A percentile compares a stretch with the other conserved stretches of the same genome.
phyloP scores from a whole-genome alignment of 495 filamentous ascomycete genomes.

The Xylaria nigripes region DNA sequence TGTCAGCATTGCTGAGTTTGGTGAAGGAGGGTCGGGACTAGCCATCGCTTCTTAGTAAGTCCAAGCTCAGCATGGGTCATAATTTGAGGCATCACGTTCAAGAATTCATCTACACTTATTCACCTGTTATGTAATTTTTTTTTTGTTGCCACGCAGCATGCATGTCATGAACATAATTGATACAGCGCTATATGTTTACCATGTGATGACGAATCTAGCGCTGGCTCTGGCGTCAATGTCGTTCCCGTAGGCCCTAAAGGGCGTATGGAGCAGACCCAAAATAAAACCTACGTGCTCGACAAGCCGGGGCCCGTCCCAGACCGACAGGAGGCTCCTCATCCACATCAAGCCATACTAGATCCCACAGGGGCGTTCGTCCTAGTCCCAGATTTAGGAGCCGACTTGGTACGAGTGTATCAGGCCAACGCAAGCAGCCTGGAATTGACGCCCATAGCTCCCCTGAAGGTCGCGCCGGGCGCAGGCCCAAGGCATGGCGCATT shows the following conservation, averaged over 20 bases:
- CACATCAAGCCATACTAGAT: slow-evolving; percentile 62
- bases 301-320: slow-evolving; percentile 39
- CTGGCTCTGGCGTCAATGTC: slow-evolving; percentile 24
- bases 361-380: slow-evolving; percentile 58
- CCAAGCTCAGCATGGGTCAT: slow-evolving; percentile 11
- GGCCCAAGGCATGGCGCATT: slow-evolving; percentile 66
- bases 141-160: too few relatives aligned
- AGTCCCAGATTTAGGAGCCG: slow-evolving; percentile 63
- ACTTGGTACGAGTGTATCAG: slow-evolving; percentile 57
- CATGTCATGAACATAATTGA: background rate
- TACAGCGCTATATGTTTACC: slow-evolving; percentile 1
- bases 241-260: slow-evolving; percentile 18
- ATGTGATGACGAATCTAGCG: slow-evolving; percentile 9
- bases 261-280: slow-evolving; percentile 34
- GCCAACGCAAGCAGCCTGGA: slow-evolving; percentile 37
- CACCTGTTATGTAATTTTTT: too few relatives aligned
- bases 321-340: slow-evolving; percentile 60
- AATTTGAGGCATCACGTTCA: too few relatives aligned
- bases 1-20: slow-evolving; percentile 39
- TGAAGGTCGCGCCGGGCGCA: slow-evolving; percentile 37
- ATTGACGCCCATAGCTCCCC: slow-evolving; percentile 27
- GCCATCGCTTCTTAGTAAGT: slow-evolving; percentile 46
- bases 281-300: slow-evolving; percentile 44
- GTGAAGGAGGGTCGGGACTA: slow-evolving; percentile 30
- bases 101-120: too few relatives aligned